A percentile compares a stretch with the other conserved stretches of the same genome.
phyloP scores from a whole-genome alignment of 148 eudicot species.

The Gaultheria prostrata region DNA sequence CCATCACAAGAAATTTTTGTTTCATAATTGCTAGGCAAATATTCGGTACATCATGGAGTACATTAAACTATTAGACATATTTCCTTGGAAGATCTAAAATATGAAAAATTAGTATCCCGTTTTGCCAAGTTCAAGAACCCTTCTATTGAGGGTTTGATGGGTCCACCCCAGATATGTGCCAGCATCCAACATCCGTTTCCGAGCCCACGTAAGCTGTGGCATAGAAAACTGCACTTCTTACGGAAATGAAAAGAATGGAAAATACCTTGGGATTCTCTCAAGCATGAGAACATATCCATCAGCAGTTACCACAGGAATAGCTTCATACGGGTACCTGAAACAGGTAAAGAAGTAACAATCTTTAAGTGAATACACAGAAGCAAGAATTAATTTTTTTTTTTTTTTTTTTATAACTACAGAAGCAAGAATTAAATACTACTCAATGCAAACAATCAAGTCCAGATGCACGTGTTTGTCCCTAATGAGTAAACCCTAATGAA shows the following conservation, averaged over 20 bases:
- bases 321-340: slow-evolving; percentile 94
- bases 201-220: not conserved
- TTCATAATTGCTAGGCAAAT: not conserved
- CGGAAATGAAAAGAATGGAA: not conserved
- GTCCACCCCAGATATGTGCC: not conserved
- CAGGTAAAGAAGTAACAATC: slow-evolving; percentile 10
- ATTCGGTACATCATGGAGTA: not conserved
- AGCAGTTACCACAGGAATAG: slow-evolving; percentile 78
- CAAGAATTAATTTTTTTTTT: not conserved
- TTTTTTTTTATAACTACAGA: too few species aligned
- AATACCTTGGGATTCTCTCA: slow-evolving; percentile 95
- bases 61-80: not conserved
- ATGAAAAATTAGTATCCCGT: not conserved
- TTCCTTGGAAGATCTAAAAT: not conserved
- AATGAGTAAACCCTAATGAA: too few species aligned
- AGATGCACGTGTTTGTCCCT: not conserved
- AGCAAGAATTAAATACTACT: not conserved
- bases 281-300: slow-evolving; percentile 92
- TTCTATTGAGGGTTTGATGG: not conserved
- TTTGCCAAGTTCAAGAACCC: not conserved
- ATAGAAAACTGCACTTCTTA: not conserved
- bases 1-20: not conserved
- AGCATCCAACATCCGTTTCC: not conserved
- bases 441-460: not conserved
- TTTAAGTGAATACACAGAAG: not conserved